A percentile compares a stretch with the other conserved stretches of the same genome.
These are phyloP conservation scores for Fraxinus paxiana DNA, from an alignment of 305 asterid species.

Conservation along the genomic window DNA sequence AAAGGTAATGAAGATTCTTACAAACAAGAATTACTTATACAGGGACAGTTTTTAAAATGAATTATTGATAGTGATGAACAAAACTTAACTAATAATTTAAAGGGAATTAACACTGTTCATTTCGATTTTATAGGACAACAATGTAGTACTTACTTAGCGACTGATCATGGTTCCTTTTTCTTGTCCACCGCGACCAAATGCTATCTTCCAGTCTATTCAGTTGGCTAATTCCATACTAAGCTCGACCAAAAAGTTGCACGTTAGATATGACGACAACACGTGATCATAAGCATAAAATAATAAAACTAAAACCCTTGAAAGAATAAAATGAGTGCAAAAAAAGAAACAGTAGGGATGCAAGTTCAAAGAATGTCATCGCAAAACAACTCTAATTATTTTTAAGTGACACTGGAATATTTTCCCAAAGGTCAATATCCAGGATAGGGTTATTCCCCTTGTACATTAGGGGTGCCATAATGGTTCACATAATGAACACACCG, in stretches of 20 bases:
- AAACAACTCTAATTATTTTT: not conserved
- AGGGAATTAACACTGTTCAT: not conserved
- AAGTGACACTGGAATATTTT: not conserved
- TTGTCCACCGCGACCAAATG: constrained; percentile 86
- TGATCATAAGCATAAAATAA: not conserved
- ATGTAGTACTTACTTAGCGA: constrained; percentile 42
- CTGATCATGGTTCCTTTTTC: constrained; percentile 42
- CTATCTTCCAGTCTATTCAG: constrained; percentile 86
- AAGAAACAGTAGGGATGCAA: not conserved
- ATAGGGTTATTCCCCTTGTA: no score
- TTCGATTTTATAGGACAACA: not conserved
- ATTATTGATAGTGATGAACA: not conserved
- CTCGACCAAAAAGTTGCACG: constrained; percentile 27
- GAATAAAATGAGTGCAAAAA: not conserved
- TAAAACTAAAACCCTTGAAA: not conserved
- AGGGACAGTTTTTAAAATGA: not conserved
- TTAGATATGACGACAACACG: constrained; percentile 28
- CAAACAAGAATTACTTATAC: not conserved
- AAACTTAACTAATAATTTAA: not conserved
- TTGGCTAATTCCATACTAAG: constrained; percentile 84
- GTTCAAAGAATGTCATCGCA: not conserved
- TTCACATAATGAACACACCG: no score
- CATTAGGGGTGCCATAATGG: no score
- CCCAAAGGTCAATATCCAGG: not conserved
- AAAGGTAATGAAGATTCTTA: not conserved